Base-by-base conservation (phyloP, 306 rosid genomes). In the Quercus glauca region DNA sequence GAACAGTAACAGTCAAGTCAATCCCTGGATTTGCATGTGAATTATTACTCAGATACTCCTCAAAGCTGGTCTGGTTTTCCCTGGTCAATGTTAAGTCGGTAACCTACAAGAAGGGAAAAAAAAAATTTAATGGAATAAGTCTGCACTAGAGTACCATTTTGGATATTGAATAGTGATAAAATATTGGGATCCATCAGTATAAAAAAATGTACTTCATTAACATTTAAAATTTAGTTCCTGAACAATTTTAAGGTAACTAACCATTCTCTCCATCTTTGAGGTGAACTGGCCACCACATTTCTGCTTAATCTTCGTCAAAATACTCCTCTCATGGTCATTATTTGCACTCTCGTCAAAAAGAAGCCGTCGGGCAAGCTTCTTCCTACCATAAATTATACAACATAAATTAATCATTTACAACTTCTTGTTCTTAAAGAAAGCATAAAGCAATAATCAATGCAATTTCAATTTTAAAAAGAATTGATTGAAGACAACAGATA, bases 241-340 rank as follows among this genome's bases (percentile, higher is more conserved):
- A 9, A 35, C 10, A 25, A 68, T 35, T 64, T 28, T 2, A 68
- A 35, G 25, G 72, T 64, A 73, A 85, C 93, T 67, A 15, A 94
- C 97, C 98, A 94, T 94, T 65, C 98, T 94, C 87, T 94, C 98
- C 98, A 94, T 94, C 86, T 92, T 94, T 35, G 97, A 91, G 60
- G 97, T 94, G 86, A 94, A 94, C 89, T 86, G 94, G 18, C 88
- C 92, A 73, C 98, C 97, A 73, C 87, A 94, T 79, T 91, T 93
- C 82, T 89, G 94, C 89, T 92, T 92, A 70, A 94, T 77, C 84
- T 87, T 89, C 0, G 88, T 87, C 80, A 94, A 85, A 69, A 91
- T 86, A 75, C 88, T 79, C 76, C 76, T 94, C 84, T 94, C 97
- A 60, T 89, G 93, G 73, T 94, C 97, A 53, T 87, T 90, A 43